Conservation (phyloP, 495 filamentous ascomycete genomes). For the Penicillium argentinense region DNA sequence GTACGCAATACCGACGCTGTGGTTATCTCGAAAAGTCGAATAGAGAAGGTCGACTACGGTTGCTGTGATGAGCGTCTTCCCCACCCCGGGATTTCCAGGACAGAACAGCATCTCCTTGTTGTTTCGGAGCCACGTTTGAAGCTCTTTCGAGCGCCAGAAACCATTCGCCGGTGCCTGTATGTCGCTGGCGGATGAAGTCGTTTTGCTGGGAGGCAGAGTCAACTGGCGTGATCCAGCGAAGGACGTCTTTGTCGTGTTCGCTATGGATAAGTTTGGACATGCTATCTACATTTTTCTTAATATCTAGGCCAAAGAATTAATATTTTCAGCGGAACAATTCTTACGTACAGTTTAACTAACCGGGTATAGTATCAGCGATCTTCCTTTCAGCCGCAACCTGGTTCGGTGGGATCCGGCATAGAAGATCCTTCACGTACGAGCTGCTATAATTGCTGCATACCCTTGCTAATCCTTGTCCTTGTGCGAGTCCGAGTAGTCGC, state of each 20-base stretch:
- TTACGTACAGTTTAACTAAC: neutral
- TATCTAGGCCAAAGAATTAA: neutral
- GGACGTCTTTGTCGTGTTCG: conserved; percentile 1
- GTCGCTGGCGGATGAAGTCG: conserved; percentile 7
- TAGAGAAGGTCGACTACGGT: conserved; percentile 33
- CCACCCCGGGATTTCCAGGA: conserved; percentile 38
- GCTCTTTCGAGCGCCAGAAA: conserved; percentile 37
- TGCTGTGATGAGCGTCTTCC: conserved; percentile 35
- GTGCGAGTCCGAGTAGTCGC: conserved; percentile 28
- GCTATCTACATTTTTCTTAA: no score
- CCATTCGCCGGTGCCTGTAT: conserved; percentile 46
- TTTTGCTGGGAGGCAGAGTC: conserved; percentile 3
- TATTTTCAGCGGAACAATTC: no score
- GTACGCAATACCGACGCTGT: conserved; percentile 33
- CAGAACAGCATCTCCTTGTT: conserved; percentile 38
- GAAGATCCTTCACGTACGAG: conserved; percentile 4
- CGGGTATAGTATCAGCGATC: neutral
- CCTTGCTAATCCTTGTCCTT: conserved; percentile 28
- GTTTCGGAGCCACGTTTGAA: conserved; percentile 27
- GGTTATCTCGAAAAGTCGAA: conserved; percentile 9
- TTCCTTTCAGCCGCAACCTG: no score
- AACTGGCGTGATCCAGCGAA: conserved; percentile 5
- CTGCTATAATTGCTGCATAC: conserved; percentile 26
- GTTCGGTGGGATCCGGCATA: no score
- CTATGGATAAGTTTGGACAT: neutral